These are phyloP conservation scores for Fusarium sp. DNA, from an alignment of 2,329 filamentous ascomycete genomes.

Conservation along the genomic window DNA sequence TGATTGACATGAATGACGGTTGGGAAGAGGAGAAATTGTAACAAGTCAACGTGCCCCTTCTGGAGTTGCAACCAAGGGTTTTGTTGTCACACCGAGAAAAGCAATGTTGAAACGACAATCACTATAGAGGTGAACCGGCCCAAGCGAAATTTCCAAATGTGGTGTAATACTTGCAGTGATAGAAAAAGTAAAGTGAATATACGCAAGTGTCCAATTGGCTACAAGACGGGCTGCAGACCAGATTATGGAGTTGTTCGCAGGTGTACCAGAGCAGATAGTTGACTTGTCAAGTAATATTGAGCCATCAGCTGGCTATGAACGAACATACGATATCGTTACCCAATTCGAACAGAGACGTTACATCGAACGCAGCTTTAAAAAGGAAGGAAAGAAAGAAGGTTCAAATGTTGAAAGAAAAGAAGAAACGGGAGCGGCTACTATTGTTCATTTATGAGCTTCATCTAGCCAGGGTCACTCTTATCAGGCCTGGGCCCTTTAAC, in stretches of 20 bases:
- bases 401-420: background rate
- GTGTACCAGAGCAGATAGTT: background rate
- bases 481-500: background rate
- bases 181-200: constrained; percentile 8
- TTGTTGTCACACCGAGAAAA: background rate
- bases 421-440: background rate
- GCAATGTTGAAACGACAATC: constrained; percentile 1
- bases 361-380: background rate
- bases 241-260: background rate
- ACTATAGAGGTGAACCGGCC: background rate
- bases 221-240: background rate
- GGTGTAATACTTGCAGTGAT: background rate
- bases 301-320: background rate
- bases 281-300: background rate
- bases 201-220: background rate
- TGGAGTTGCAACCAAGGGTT: background rate
- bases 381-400: background rate
- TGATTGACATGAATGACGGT: background rate
- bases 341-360: background rate
- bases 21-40: background rate
- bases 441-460: background rate
- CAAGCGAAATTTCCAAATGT: constrained; percentile 1
- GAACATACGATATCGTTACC: background rate
- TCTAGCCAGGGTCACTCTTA: background rate
- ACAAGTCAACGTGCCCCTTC: background rate